Evolutionary conservation across 139 green algal genomes (phyloP).

Genomic region (Limnomonas spitsbergensis): DNA sequence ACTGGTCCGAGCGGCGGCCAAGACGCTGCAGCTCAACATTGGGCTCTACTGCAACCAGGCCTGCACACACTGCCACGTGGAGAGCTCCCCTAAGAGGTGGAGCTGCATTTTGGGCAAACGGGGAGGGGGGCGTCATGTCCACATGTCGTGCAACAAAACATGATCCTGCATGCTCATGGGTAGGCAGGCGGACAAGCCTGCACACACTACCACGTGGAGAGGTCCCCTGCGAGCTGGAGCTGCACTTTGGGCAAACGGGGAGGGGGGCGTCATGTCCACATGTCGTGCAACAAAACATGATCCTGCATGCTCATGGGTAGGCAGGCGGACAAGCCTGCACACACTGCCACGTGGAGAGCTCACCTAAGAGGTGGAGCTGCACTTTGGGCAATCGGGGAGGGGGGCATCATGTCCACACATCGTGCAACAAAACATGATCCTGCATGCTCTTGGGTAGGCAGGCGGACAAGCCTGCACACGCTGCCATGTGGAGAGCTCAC

Average conservation of each 20-base stretch:
- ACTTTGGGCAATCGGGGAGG: background rate
- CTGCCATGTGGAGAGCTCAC: slow-evolving; percentile 95
- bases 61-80: slow-evolving; percentile 96
- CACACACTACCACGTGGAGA: slow-evolving; percentile 95
- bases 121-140: background rate
- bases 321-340: slow-evolving; percentile 90
- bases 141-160: background rate
- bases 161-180: too few species aligned
- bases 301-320: background rate
- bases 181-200: slow-evolving; percentile 88
- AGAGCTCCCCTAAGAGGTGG: slow-evolving; percentile 75
- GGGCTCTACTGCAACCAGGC: slow-evolving; percentile 98
- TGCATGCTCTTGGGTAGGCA: background rate
- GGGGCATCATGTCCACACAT: background rate
- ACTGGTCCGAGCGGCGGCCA: slow-evolving; percentile 40
- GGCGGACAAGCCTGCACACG: slow-evolving; percentile 95
- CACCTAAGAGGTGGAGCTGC: slow-evolving; percentile 57
- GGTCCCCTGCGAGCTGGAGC: slow-evolving; percentile 64
- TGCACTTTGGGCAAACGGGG: background rate
- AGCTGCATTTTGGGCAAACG: background rate
- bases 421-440: too few species aligned
- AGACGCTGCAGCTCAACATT: slow-evolving; percentile 93
- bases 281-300: background rate
- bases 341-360: slow-evolving; percentile 96
- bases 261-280: background rate